Evolutionary conservation across 768 basidiomycete genomes (phyloP).

Genomic region (Amanita molliuscula): DNA sequence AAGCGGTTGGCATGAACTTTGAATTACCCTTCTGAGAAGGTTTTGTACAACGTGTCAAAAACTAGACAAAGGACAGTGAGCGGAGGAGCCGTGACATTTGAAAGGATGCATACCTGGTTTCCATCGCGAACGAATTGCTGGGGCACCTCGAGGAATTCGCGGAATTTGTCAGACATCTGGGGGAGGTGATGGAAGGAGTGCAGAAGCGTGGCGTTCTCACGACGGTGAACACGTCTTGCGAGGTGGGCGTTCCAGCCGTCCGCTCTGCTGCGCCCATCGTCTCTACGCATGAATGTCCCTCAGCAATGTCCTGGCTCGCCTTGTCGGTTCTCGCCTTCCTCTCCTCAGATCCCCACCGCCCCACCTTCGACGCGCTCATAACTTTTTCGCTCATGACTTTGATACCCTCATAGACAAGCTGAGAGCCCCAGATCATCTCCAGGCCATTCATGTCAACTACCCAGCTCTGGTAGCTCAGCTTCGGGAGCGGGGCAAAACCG

Average conservation of each 20-base stretch:
- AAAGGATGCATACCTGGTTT: constrained; percentile 58
- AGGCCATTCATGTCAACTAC: constrained; percentile 1
- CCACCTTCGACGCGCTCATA: constrained; percentile 10
- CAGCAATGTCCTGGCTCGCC: constrained; percentile 31
- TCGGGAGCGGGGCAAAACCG: constrained; percentile 7
- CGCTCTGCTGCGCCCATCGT: background rate
- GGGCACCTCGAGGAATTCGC: constrained; percentile 85
- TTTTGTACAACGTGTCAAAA: constrained; percentile 95
- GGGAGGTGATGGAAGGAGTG: constrained; percentile 14
- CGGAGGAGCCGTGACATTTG: background rate
- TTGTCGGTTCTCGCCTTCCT: constrained; percentile 18
- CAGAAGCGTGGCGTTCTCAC: constrained; percentile 21
- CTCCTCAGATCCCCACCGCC: constrained; percentile 9
- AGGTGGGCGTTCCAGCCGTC: no score
- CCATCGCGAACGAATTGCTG: constrained; percentile 91
- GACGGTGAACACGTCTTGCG: constrained; percentile 17
- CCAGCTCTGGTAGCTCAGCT: constrained; percentile 15
- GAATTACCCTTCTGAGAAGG: constrained; percentile 83
- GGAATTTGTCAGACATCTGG: constrained; percentile 83
- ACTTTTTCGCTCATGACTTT: constrained; percentile 3
- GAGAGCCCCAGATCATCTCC: constrained; percentile 10
- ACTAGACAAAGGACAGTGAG: constrained; percentile 38
- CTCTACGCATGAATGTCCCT: constrained; percentile 57
- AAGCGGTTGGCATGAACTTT: background rate
- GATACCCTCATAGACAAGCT: constrained; percentile 18